Conservation (phyloP, 257 asterid genomes). For the Ilex aquifolium region DNA sequence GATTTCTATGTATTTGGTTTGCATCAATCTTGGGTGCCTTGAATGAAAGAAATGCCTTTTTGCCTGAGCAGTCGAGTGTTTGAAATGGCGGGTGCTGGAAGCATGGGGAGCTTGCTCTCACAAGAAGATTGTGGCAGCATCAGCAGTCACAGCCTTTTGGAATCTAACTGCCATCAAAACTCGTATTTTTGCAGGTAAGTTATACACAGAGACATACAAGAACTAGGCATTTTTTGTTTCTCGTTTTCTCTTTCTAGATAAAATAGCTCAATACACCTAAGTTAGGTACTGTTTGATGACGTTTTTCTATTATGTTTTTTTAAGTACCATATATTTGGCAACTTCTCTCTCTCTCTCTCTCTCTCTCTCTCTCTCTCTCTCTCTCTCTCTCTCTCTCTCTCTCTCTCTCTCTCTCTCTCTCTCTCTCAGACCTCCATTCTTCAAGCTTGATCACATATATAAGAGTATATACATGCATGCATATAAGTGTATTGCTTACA, state of each 20-base stretch:
- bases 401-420: no score
- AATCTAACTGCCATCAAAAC: constrained; percentile 70
- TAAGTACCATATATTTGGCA: not conserved
- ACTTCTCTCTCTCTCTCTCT: no score
- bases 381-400: no score
- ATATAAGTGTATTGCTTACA: no score
- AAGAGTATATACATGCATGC: no score
- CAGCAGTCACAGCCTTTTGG: constrained; percentile 76
- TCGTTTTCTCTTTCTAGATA: no score
- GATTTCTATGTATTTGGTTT: not conserved
- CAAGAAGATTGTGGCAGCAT: constrained; percentile 71
- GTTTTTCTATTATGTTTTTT: not conserved
- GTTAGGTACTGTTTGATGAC: not conserved
- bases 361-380: no score
- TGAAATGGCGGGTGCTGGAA: constrained; percentile 39
- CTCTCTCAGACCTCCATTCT: no score
- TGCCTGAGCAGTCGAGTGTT: constrained; percentile 33
- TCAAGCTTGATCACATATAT: no score
- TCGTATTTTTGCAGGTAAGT: constrained; percentile 72
- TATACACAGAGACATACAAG: no score
- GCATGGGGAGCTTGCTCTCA: constrained; percentile 78
- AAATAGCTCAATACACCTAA: no score
- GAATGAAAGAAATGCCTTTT: not conserved
- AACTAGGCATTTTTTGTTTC: no score
- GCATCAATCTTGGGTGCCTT: not conserved